phyloP scores from a whole-genome alignment of 495 filamentous ascomycete species.

The Patellaria atrata region DNA sequence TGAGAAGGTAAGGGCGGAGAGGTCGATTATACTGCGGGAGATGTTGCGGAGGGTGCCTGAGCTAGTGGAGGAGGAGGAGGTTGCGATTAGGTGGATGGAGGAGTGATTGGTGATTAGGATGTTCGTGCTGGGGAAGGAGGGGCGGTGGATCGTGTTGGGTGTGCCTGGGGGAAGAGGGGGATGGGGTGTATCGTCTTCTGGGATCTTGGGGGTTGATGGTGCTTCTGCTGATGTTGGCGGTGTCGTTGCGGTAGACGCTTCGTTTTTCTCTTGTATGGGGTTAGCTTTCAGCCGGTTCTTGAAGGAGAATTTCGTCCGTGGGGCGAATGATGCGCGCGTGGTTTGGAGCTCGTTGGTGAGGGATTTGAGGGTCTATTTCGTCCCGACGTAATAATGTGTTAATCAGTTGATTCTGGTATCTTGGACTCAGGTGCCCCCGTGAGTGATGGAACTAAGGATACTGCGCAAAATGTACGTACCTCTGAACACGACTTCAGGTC shows the following conservation, averaged over 20 bases:
- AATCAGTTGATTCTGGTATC: too few species aligned
- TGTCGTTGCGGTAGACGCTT: too few species aligned
- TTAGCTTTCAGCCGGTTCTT: constrained; percentile 41
- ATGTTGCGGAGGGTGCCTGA: constrained; percentile 63
- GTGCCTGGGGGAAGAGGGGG: constrained; percentile 38
- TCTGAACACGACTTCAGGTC: constrained; percentile 63
- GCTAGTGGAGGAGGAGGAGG: constrained; percentile 50
- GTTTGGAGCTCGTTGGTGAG: constrained; percentile 50
- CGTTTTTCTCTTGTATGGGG: constrained; percentile 1
- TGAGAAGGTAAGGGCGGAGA: constrained; percentile 62
- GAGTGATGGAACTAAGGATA: neutral
- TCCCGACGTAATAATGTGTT: too few species aligned
- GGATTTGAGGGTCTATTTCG: constrained; percentile 49
- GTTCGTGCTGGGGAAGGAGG: constrained; percentile 43
- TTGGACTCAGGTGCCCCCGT: too few species aligned
- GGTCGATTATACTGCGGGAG: constrained; percentile 59
- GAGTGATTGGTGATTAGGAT: constrained; percentile 50
- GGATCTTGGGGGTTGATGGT: too few species aligned
- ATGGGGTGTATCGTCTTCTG: constrained; percentile 36
- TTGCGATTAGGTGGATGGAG: constrained; percentile 56
- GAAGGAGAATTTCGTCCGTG: constrained; percentile 60
- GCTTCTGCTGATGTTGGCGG: too few species aligned
- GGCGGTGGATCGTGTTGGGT: constrained; percentile 42
- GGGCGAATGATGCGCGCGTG: constrained; percentile 41
- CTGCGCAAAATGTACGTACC: constrained; percentile 27